Evolutionary conservation across 2,329 filamentous ascomycete species (phyloP).

Genomic region (Trichocomaceae sp.): DNA sequence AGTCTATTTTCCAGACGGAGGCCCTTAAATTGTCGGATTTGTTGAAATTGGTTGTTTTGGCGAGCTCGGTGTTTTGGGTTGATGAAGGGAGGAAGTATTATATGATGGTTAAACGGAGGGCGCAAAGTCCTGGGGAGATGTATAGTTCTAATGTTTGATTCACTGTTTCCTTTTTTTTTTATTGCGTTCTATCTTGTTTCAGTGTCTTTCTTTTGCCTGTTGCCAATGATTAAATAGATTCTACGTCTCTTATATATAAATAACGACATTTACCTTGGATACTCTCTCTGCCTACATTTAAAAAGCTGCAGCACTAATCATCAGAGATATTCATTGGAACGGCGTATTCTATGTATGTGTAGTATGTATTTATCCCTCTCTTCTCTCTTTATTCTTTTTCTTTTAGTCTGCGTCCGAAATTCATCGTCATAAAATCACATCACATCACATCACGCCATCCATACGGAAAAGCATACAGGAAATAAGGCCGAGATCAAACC

Average conservation of each 20-base stretch:
- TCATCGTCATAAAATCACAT: not conserved
- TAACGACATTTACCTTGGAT: too few species aligned
- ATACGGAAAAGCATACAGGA: not conserved
- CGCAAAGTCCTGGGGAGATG: conserved; percentile 28
- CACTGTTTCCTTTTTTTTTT: too few species aligned
- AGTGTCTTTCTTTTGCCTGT: too few species aligned
- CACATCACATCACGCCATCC: not conserved
- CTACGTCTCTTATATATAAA: too few species aligned
- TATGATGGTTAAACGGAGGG: conserved; percentile 24
- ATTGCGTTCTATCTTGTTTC: too few species aligned
- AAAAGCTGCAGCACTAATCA: too few species aligned
- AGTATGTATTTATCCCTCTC: not conserved
- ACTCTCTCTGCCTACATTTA: too few species aligned
- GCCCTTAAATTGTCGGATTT: conserved; percentile 69
- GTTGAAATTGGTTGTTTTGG: conserved; percentile 62
- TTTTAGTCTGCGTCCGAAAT: not conserved
- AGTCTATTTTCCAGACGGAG: conserved; percentile 94
- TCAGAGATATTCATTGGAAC: not conserved
- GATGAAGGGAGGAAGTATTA: conserved; percentile 81
- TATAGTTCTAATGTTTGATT: conserved; percentile 39
- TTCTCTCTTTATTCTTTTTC: not conserved
- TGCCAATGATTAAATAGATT: too few species aligned
- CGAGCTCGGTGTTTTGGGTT: conserved; percentile 90
- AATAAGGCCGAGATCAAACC: not conserved
- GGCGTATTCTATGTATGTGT: not conserved